Base-by-base conservation (phyloP, 805 yeast species). In the Nakazawaea ernobii region DNA sequence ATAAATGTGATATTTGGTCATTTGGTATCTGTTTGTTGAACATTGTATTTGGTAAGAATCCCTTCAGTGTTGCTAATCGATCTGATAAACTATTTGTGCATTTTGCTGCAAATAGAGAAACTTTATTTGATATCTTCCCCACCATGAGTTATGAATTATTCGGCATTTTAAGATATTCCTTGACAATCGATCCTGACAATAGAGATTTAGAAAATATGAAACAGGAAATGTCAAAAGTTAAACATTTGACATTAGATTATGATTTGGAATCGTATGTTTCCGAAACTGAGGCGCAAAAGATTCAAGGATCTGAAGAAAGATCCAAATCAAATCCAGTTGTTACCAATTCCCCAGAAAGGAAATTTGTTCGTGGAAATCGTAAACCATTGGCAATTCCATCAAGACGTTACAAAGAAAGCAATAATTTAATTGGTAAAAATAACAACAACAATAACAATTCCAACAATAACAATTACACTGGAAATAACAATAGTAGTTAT, bases 91-190 rank as follows among this genome's bases (percentile, higher is more conserved):
- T 91, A 43, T 91, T 90, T 63, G 68, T 86, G 56, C 91, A 88
- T 65, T 91, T 86, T 69, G 91, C 92, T 10, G 78, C 84, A 32
- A 86, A 87, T 58, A 77, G 97, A 55, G 97, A 92, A 63, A 85
- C 95, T 1, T 69, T 92, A 41, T 90, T 89, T 66, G 98, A 92
- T 66, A 86, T 90, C 37, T 92, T 91, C 62, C 90, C 96, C 14
- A 71, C 90, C 4, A 84, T 92, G 89, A 80, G 94, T 45, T 81
- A 79, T 45, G 97, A 90, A 59, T 75, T 90, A 57, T 92, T 89
- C 61, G 79, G 84, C n/a, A 95, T 87, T 0, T 73, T 91, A 59
- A 76, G 96, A 49, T 78, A 79, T 54, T 75, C 86, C 51, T 71
- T 92, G 48, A 84, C 95, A 10, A 77, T 92, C 49, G 96, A 91